A percentile compares a stretch with the other conserved stretches of the same genome.
These are phyloP conservation scores for Tubosaeta brunneosetosa DNA, from an alignment of 768 basidiomycete species.

Conservation along the genomic window DNA sequence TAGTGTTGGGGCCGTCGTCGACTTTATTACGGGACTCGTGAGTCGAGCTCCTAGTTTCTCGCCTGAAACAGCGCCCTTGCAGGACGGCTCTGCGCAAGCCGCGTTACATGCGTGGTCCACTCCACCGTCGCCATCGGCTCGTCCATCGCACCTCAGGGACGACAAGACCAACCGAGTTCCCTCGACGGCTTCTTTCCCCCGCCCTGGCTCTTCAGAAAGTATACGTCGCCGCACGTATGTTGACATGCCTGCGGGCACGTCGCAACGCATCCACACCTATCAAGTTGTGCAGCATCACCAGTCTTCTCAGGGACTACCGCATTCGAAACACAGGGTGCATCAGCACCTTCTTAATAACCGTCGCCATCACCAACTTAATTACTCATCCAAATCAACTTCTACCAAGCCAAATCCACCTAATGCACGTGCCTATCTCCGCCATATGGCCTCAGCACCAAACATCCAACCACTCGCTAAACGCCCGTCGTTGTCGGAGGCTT, in stretches of 20 bases:
- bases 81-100: conserved; percentile 4
- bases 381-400: conserved; percentile 21
- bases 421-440: conserved; percentile 66
- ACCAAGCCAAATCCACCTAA: conserved; percentile 35
- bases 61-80: conserved; percentile 13
- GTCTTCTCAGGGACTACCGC: conserved; percentile 21
- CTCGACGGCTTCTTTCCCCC: conserved; percentile 15
- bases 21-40: conserved; percentile 62
- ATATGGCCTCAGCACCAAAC: conserved; percentile 62
- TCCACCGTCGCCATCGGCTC: conserved; percentile 26
- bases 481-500: conserved; percentile 28
- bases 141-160: conserved; percentile 9
- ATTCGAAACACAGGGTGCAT: conserved; percentile 15
- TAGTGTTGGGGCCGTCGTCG: conserved; percentile 54
- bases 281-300: conserved; percentile 18
- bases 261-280: conserved; percentile 6
- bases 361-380: conserved; percentile 18
- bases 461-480: conserved; percentile 35
- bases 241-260: conserved; percentile 11
- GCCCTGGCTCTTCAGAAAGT: conserved; percentile 19
- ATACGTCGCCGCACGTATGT: conserved; percentile 11
- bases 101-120: conserved; percentile 12
- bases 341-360: conserved; percentile 19
- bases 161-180: conserved; percentile 8
- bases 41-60: conserved; percentile 21